phyloP scores from a whole-genome alignment of 2,329 filamentous ascomycete species.

The Xylariales sp. region DNA sequence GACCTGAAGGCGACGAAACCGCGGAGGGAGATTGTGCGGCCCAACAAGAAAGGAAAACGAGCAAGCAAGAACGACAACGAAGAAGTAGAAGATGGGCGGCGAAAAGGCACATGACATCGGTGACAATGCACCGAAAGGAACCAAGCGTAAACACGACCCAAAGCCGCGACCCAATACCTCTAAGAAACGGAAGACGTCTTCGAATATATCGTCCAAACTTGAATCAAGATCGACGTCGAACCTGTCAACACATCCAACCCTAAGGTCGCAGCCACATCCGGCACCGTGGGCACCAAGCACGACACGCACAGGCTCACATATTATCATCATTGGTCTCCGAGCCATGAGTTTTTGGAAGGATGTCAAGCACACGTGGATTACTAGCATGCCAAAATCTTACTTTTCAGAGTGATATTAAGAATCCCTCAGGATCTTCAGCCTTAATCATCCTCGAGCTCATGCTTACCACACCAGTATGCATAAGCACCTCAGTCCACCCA shows the following conservation, averaged over 20 bases:
- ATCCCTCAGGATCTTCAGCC: too few species aligned
- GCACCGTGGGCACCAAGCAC: conserved; percentile 14
- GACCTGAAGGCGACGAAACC: neutral
- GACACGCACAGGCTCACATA: conserved; percentile 11
- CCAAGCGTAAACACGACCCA: neutral
- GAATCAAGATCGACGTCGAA: too few species aligned
- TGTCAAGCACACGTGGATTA: too few species aligned
- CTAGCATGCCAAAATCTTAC: too few species aligned
- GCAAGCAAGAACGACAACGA: neutral
- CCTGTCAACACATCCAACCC: conserved; percentile 5
- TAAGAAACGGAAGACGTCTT: neutral
- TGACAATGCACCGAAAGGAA: neutral
- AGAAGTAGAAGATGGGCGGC: conserved; percentile 8
- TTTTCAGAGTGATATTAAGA: too few species aligned
- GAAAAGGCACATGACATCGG: conserved; percentile 13
- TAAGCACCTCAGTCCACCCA: conserved; percentile 7
- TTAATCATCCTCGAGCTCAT: too few species aligned
- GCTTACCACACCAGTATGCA: too few species aligned
- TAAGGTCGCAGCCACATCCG: conserved; percentile 1
- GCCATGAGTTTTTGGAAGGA: too few species aligned
- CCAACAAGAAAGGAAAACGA: neutral
- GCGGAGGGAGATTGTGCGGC: neutral
- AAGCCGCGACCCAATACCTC: neutral
- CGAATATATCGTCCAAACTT: neutral
- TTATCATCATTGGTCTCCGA: too few species aligned